Percentiles rank a stretch among this genome's conserved stretches.
Evolutionary conservation across 2,329 filamentous ascomycete genomes (phyloP).

Genomic region (Aspergillus nomiae): DNA sequence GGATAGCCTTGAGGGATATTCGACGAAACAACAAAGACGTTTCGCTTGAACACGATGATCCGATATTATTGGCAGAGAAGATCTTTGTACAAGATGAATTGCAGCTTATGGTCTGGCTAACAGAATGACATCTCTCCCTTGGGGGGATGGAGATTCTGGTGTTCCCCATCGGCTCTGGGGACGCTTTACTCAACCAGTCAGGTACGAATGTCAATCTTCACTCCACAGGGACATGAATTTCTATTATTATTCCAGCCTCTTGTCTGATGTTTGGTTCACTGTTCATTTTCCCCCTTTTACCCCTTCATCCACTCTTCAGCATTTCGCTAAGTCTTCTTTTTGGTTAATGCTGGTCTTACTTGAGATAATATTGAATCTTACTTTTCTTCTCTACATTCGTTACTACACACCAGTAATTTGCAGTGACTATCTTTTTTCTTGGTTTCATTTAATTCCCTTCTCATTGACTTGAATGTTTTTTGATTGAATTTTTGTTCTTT

Average conservation of each 20-base stretch:
- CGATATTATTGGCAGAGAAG: background rate
- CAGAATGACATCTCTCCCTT: background rate
- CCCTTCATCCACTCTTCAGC: background rate
- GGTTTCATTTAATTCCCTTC: background rate
- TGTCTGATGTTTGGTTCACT: background rate
- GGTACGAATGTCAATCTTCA: constrained; percentile 1
- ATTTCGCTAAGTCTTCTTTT: background rate
- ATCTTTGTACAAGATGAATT: background rate
- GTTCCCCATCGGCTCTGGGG: background rate
- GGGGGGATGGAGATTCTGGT: background rate
- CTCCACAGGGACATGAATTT: constrained; percentile 2
- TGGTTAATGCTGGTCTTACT: background rate
- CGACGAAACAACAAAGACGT: background rate
- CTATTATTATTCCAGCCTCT: constrained; percentile 1
- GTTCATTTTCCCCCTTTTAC: background rate
- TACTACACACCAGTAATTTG: background rate
- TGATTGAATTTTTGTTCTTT: background rate
- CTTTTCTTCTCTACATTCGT: background rate
- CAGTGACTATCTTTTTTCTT: background rate
- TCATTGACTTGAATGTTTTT: background rate
- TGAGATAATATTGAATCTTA: background rate
- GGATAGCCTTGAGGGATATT: background rate
- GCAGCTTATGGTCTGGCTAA: background rate
- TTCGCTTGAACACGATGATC: background rate
- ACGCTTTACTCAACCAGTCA: background rate